phyloP scores from a whole-genome alignment of 495 filamentous ascomycete species.

The Aspergillus affinis region DNA sequence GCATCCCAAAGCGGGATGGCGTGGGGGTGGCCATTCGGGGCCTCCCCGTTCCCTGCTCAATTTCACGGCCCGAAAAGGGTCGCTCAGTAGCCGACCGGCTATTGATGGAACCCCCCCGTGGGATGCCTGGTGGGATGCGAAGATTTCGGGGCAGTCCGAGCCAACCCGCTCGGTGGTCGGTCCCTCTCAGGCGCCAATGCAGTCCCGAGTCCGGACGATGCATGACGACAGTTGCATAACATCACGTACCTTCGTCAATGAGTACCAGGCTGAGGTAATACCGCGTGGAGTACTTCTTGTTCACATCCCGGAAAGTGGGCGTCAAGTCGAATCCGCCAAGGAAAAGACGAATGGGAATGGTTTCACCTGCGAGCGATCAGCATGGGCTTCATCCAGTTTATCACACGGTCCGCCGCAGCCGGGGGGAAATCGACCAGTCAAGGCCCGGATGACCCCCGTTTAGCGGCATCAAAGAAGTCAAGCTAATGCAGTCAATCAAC shows the following conservation, averaged over 20 bases:
- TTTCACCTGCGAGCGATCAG: slow-evolving; percentile 66
- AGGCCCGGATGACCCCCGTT: not conserved
- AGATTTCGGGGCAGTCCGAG: not conserved
- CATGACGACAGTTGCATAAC: slow-evolving; percentile 8
- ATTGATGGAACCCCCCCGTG: slow-evolving; percentile 29
- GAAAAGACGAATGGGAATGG: slow-evolving; percentile 96
- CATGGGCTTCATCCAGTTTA: not conserved
- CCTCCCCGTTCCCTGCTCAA: slow-evolving; percentile 1
- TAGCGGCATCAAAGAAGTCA: not conserved
- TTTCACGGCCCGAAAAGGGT: slow-evolving; percentile 22
- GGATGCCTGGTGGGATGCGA: slow-evolving; percentile 12
- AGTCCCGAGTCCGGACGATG: slow-evolving; percentile 3
- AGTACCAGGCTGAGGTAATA: slow-evolving; percentile 97
- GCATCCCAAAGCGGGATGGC: slow-evolving; percentile 22
- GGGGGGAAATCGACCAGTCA: not conserved
- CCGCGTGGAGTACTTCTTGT: slow-evolving; percentile 98
- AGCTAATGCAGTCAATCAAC: slow-evolving; percentile 11
- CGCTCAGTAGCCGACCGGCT: slow-evolving; percentile 41
- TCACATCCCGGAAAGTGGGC: slow-evolving; percentile 98
- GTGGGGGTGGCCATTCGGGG: slow-evolving; percentile 37
- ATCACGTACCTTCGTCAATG: slow-evolving; percentile 82
- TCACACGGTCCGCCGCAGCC: not conserved
- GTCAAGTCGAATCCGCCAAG: slow-evolving; percentile 97
- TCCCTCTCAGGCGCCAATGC: slow-evolving; percentile 17
- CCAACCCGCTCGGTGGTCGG: not conserved